Conservation (phyloP, 108 stramenopile genomes). For the Cyclostephanos invisitatus region DNA sequence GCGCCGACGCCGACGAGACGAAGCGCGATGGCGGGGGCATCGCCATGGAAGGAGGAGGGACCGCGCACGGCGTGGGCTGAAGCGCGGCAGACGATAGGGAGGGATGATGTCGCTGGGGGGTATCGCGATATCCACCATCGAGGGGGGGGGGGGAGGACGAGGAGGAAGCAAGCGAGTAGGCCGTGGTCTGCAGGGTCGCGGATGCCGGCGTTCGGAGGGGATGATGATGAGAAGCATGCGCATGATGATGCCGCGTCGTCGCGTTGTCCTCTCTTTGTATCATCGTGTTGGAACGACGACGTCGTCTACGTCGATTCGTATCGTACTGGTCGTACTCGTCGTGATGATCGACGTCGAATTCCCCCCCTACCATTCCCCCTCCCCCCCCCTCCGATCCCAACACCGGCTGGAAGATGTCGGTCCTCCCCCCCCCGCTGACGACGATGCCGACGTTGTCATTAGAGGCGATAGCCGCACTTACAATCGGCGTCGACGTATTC, state of each 20-base stretch:
- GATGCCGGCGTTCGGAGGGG: background rate
- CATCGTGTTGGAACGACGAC: background rate
- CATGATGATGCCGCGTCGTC: background rate
- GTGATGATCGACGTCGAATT: background rate
- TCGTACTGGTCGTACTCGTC: background rate
- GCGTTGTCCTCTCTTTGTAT: too few species aligned
- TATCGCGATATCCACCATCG: background rate
- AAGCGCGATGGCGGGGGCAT: background rate
- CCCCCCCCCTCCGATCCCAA: background rate
- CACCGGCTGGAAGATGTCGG: background rate
- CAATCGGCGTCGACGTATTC: background rate
- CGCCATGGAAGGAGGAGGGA: background rate
- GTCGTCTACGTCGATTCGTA: constrained; percentile 1
- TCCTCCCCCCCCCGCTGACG: background rate
- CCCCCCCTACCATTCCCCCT: background rate
- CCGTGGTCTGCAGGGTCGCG: background rate
- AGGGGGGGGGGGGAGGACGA: background rate
- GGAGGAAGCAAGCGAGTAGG: background rate
- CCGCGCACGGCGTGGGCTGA: too few species aligned
- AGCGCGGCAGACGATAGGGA: too few species aligned
- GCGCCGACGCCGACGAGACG: background rate
- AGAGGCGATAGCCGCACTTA: background rate
- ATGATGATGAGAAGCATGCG: background rate
- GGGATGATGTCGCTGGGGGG: background rate
- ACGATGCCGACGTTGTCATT: too few species aligned